These are phyloP conservation scores for Mortierella sp. DNA, from an alignment of 371 early-diverging fungal genomes.

Conservation along the genomic window DNA sequence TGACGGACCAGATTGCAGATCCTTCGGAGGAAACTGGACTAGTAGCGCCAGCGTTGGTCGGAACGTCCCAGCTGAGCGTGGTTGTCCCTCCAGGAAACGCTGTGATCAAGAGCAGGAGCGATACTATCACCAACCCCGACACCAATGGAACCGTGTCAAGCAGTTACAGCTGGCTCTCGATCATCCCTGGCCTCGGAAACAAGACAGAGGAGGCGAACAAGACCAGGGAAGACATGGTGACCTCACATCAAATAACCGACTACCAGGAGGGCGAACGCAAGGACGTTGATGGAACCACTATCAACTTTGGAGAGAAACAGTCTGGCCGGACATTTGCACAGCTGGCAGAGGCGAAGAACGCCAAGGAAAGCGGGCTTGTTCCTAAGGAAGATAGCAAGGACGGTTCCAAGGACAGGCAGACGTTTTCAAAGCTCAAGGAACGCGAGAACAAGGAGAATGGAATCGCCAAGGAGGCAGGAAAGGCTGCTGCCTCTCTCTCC, in stretches of 20 bases:
- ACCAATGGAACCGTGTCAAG: slow-evolving; percentile 15
- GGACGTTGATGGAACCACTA: slow-evolving; percentile 18
- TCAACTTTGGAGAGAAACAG: slow-evolving; percentile 8
- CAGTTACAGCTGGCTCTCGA: slow-evolving; percentile 50
- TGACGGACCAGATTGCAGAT: slow-evolving; percentile 26
- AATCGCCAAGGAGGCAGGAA: slow-evolving; percentile 23
- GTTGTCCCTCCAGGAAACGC: slow-evolving; percentile 24
- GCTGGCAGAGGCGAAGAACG: slow-evolving; percentile 19
- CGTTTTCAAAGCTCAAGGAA: slow-evolving; percentile 38
- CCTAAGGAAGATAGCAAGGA: slow-evolving; percentile 6
- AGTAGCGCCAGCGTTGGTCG: slow-evolving; percentile 33
- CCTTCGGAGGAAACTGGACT: slow-evolving; percentile 14
- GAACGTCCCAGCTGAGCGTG: slow-evolving; percentile 25
- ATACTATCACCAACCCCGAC: neutral
- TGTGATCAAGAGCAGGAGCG: neutral
- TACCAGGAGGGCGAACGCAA: slow-evolving; percentile 27
- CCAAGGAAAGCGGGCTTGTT: neutral
- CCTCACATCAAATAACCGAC: slow-evolving; percentile 20
- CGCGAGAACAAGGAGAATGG: slow-evolving; percentile 10
- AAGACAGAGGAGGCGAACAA: slow-evolving; percentile 15
- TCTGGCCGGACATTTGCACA: slow-evolving; percentile 20
- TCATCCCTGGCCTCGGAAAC: slow-evolving; percentile 44
- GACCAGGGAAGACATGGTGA: neutral
- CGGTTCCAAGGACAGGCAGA: slow-evolving; percentile 1
- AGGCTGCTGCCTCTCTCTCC: slow-evolving; percentile 29